phyloP scores from a whole-genome alignment of 345 rosid species.

The Boechera retrofracta region DNA sequence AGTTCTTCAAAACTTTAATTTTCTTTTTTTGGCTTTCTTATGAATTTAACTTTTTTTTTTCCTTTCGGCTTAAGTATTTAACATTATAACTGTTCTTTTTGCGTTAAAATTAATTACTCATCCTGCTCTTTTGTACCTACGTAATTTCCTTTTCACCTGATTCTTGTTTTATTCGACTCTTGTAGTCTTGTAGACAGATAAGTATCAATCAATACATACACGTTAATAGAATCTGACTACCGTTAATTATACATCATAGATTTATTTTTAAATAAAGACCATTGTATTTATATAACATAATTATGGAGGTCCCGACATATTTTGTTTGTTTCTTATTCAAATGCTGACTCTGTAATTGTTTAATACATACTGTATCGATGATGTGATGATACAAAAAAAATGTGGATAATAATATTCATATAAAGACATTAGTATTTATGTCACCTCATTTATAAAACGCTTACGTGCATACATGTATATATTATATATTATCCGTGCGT shows the following conservation, averaged over 20 bases:
- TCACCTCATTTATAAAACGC: slow-evolving; percentile 34
- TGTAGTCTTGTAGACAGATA: slow-evolving; percentile 25
- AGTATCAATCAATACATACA: slow-evolving; percentile 30
- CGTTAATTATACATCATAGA: slow-evolving; percentile 5
- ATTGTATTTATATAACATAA: neutral
- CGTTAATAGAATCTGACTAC: slow-evolving; percentile 17
- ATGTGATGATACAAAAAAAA: slow-evolving; percentile 41
- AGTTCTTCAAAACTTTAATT: too few relatives aligned
- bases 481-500: slow-evolving; percentile 29
- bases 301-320: slow-evolving; percentile 30
- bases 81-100: slow-evolving; percentile 28
- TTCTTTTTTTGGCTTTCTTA: neutral
- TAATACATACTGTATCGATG: slow-evolving; percentile 29
- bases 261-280: too few relatives aligned
- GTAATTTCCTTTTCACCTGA: slow-evolving; percentile 42
- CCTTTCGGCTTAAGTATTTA: neutral
- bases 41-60: neutral
- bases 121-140: slow-evolving; percentile 40
- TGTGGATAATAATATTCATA: neutral
- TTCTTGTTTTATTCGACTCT: slow-evolving; percentile 31
- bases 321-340: slow-evolving; percentile 39
- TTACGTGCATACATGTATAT: slow-evolving; percentile 30
- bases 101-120: slow-evolving; percentile 15
- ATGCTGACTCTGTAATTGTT: slow-evolving; percentile 31
- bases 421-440: slow-evolving; percentile 15